Evolutionary conservation across 495 filamentous ascomycete genomes (phyloP).

Genomic region (Extremus antarcticus): DNA sequence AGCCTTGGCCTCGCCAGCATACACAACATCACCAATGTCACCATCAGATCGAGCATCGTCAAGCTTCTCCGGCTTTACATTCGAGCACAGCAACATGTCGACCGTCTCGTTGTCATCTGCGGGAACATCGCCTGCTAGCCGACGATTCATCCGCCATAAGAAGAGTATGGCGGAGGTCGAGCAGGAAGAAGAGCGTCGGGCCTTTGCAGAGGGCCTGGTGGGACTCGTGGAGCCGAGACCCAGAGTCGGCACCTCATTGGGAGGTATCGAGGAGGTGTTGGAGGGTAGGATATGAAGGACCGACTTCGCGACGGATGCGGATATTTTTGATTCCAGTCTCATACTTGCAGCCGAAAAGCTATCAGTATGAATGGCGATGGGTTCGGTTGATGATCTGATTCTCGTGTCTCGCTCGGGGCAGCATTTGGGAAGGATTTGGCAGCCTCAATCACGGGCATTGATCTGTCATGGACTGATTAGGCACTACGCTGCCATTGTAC

Average conservation of each 20-base stretch:
- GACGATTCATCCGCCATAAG: constrained; percentile 25
- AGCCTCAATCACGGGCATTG: no score
- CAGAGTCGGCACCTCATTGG: constrained; percentile 7
- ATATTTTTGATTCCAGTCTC: no score
- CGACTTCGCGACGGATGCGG: no score
- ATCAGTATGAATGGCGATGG: no score
- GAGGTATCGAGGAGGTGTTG: constrained; percentile 31
- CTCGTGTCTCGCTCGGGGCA: no score
- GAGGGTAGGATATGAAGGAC: constrained; percentile 23
- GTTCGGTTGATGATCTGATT: no score
- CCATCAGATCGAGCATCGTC: constrained; percentile 13
- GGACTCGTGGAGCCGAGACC: constrained; percentile 30
- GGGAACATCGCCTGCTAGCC: neutral
- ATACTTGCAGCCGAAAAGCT: no score
- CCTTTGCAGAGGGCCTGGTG: constrained; percentile 26
- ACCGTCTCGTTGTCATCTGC: constrained; percentile 7
- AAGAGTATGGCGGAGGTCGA: constrained; percentile 25
- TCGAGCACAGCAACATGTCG: constrained; percentile 11
- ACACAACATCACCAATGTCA: neutral
- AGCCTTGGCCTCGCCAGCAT: constrained; percentile 11
- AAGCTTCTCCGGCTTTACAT: constrained; percentile 18
- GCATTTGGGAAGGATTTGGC: no score
- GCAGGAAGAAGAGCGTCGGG: constrained; percentile 27
- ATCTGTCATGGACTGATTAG: no score
- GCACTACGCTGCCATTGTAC: no score